Evolutionary conservation across 495 filamentous ascomycete genomes (phyloP).

Genomic region (Annulohypoxylon stygium): DNA sequence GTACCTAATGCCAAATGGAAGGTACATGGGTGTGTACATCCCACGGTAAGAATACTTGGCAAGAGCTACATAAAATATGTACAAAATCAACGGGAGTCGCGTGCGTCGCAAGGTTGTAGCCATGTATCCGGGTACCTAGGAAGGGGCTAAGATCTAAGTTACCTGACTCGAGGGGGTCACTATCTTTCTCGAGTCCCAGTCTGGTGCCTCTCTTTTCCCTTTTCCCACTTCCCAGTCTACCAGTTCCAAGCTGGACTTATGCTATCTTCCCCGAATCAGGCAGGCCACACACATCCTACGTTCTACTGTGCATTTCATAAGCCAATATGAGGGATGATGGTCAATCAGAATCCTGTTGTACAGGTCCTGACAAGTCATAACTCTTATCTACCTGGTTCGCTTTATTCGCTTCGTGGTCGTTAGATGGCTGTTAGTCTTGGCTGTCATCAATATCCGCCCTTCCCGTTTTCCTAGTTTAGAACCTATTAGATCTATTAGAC

Average conservation of each 20-base stretch:
- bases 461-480: constrained; percentile 15
- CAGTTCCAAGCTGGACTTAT: too few species aligned
- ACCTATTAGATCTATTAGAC: neutral
- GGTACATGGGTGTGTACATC: neutral
- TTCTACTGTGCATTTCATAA: constrained; percentile 20
- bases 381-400: constrained; percentile 37
- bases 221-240: too few species aligned
- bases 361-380: constrained; percentile 30
- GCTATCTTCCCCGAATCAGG: constrained; percentile 45
- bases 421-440: constrained; percentile 36
- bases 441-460: constrained; percentile 44
- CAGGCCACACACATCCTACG: constrained; percentile 17
- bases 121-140: neutral
- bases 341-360: constrained; percentile 36
- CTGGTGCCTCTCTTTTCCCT: neutral
- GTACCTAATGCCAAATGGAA: neutral
- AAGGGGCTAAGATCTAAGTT: neutral
- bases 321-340: constrained; percentile 36
- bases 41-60: constrained; percentile 2
- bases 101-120: neutral
- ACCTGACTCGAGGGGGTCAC: constrained; percentile 29
- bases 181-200: constrained; percentile 9
- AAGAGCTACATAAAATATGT: constrained; percentile 3
- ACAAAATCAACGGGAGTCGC: neutral
- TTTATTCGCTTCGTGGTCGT: constrained; percentile 26